Percentiles rank a stretch among this genome's conserved stretches.
These are phyloP conservation scores for Phytophthora melonis DNA, from an alignment of 352 stramenopile genomes.

Conservation along the genomic window DNA sequence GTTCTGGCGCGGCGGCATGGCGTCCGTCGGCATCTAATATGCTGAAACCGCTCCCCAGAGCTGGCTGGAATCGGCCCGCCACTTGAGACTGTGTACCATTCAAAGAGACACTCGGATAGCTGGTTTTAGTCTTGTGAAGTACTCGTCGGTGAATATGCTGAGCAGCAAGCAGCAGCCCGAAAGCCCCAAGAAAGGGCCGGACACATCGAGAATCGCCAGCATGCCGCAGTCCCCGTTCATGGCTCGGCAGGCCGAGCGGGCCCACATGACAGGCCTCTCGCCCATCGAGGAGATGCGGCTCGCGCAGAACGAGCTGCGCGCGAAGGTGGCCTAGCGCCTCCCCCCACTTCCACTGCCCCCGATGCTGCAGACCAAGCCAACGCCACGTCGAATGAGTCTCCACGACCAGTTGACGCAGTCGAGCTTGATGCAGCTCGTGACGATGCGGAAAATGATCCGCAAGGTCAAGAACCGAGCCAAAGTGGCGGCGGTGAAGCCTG, in stretches of 20 bases:
- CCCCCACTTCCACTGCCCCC: constrained; percentile 10
- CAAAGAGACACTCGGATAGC: no score
- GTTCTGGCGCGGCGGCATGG: neutral
- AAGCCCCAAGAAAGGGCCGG: constrained; percentile 18
- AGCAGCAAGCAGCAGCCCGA: constrained; percentile 16
- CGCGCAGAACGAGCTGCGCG: constrained; percentile 81
- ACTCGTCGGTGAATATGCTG: constrained; percentile 1
- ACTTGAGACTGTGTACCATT: neutral
- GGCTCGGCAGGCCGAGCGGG: constrained; percentile 72
- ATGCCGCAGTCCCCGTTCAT: constrained; percentile 72
- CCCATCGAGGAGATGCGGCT: constrained; percentile 87
- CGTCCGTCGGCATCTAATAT: neutral
- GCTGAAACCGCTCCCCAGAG: neutral
- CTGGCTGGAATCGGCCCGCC: neutral
- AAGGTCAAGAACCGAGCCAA: constrained; percentile 71
- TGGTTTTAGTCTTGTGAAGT: no score
- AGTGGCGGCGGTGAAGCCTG: constrained; percentile 42
- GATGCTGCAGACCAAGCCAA: no score
- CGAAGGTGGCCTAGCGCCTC: constrained; percentile 69
- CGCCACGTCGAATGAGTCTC: constrained; percentile 25
- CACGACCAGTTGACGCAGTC: constrained; percentile 39
- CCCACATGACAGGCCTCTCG: constrained; percentile 78
- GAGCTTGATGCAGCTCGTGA: constrained; percentile 69
- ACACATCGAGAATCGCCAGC: constrained; percentile 25
- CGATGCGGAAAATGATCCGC: constrained; percentile 60